Percentiles rank a stretch among this genome's conserved stretches.
Evolutionary conservation across 331 rosid species (phyloP).

Genomic region (Erythrophleum ivorense): DNA sequence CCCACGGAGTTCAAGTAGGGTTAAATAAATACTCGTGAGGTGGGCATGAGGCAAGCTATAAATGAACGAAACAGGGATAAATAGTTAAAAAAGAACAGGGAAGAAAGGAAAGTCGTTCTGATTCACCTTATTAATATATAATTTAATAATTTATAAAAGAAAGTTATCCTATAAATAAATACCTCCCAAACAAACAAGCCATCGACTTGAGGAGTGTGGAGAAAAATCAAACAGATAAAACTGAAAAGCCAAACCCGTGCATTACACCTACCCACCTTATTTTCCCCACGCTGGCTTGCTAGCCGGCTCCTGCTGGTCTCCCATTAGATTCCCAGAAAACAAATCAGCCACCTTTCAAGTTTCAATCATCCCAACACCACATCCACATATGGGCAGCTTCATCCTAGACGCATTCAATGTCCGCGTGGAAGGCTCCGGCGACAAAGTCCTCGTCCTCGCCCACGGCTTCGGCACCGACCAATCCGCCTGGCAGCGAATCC

Average conservation of each 20-base stretch:
- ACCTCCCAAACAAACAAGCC: not conserved
- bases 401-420: constrained; percentile 63
- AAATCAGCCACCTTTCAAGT: not conserved
- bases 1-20: no score
- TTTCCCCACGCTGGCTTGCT: not conserved
- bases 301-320: not conserved
- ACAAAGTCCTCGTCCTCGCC: constrained; percentile 64
- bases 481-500: constrained; percentile 90
- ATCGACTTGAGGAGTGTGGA: no score
- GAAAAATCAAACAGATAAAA: not conserved
- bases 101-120: no score
- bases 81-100: no score
- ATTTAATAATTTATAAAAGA: no score
- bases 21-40: no score
- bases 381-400: constrained; percentile 30
- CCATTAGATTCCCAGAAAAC: not conserved
- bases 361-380: not conserved
- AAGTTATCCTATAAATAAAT: constrained; percentile 7
- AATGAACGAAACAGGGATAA: no score
- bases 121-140: no score
- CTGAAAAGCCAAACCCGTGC: not conserved
- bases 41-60: no score
- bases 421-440: constrained; percentile 63
- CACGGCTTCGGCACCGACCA: constrained; percentile 98
- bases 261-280: constrained; percentile 28